Evolutionary conservation across 2,329 filamentous ascomycete genomes (phyloP), one percentile per base, ranked within the genome.

Genomic region (Cladosporium sp.): DNA sequence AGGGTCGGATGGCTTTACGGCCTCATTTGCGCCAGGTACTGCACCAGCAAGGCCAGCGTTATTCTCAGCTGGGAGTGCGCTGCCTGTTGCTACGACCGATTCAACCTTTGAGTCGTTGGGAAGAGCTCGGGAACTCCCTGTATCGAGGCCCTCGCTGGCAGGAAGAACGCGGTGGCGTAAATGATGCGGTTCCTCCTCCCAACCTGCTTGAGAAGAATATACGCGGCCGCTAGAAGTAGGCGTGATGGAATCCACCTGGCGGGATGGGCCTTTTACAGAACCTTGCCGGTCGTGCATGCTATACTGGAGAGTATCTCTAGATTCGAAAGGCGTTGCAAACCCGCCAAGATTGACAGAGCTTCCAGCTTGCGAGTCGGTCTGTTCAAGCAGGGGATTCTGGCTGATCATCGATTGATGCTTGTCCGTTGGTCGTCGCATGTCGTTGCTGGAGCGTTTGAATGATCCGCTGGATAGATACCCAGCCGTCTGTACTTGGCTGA

Each of bases 321-420:
- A 28, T 4, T 49, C 50, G 13, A 42, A 48, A 22, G 32, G 44
- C 22, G 49, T 31, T 11, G n/a, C 46, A 13, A n/a, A 14, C n/a
- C 34, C 31, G 13, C 45, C 52, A 9, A 43, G 38, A 2, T 46
- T 49, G 18, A 35, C 35, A 10, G 54, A 50, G 34, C 56, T 59
- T 14, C 34, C 52, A 19, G 41, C 52, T 10, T 46, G 34, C 9
- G 58, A 58, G 13, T 54, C 51, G 9, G 38, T 41, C 22, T 54
- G 46, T 5, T 32, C 37, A n/a, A 58, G 50, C 14, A 58, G 41
- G 22, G 54, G 54, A 18, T 44, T 16, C 16, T 51, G 28, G 16
- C 54, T 58, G 14, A 41, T 33, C 3, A 28, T 52, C 2, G 54
- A 49, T 5, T 40, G 53, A n/a, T 54, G 53, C 32, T 37, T 49